phyloP scores from a whole-genome alignment of 495 filamentous ascomycete genomes.

The Aspergillus sclerotioniger region DNA sequence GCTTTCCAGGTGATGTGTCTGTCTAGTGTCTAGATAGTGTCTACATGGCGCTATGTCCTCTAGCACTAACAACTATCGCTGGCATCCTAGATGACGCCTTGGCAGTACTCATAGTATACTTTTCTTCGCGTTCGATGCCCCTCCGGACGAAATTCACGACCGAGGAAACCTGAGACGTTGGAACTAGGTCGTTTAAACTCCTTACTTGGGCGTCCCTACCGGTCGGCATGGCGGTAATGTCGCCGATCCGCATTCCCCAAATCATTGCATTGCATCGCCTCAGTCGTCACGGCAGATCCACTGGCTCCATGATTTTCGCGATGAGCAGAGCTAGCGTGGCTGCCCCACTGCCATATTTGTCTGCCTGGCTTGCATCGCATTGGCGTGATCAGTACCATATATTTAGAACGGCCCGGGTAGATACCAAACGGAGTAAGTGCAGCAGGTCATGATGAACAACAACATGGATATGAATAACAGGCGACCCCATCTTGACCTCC shows the following conservation, averaged over 20 bases:
- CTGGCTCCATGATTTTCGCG: neutral
- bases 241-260: neutral
- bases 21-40: no score
- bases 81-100: no score
- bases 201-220: constrained; percentile 2
- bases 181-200: constrained; percentile 1
- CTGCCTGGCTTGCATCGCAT: neutral
- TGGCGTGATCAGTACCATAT: neutral
- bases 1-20: no score
- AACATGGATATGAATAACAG: no score
- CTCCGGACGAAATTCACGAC: neutral
- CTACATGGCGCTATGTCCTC: no score
- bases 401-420: neutral
- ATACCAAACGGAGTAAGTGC: neutral
- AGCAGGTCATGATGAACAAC: neutral
- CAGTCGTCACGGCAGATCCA: neutral
- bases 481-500: no score
- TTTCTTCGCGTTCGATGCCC: no score
- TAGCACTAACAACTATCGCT: no score
- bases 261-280: neutral
- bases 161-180: neutral
- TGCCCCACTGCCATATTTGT: neutral
- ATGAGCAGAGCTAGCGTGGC: neutral
- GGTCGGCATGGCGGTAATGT: constrained; percentile 3
- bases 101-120: no score